Evolutionary conservation across 805 yeast species (phyloP).

Genomic region (Teunomyces panamensis): DNA sequence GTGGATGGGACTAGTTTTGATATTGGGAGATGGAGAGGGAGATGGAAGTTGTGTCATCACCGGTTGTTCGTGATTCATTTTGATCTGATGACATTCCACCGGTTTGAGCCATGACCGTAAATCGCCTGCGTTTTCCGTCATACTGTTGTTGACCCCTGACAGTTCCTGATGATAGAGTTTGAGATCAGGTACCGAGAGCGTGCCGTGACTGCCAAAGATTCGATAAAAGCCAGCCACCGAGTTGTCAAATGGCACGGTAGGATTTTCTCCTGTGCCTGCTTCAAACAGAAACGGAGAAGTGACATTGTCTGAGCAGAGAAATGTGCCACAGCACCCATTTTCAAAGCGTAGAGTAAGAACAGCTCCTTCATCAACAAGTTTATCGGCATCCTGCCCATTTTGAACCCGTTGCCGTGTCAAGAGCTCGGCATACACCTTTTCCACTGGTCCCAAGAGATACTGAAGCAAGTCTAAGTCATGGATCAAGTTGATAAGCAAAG

Average conservation of each 20-base stretch:
- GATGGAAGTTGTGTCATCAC: slow-evolving; percentile 16
- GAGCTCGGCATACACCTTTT: slow-evolving; percentile 35
- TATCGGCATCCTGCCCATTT: slow-evolving; percentile 6
- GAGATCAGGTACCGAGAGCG: slow-evolving; percentile 37
- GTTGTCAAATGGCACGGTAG: slow-evolving; percentile 29
- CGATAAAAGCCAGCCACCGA: slow-evolving; percentile 32
- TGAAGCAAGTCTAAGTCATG: slow-evolving; percentile 40
- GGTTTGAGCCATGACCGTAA: slow-evolving; percentile 29
- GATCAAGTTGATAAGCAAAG: slow-evolving; percentile 34
- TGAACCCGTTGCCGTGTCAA: slow-evolving; percentile 25
- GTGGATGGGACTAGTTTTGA: slow-evolving; percentile 20
- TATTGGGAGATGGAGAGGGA: slow-evolving; percentile 31
- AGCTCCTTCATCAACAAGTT: slow-evolving; percentile 40
- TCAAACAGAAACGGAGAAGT: slow-evolving; percentile 39
- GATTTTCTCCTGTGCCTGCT: slow-evolving; percentile 40
- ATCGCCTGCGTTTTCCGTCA: slow-evolving; percentile 11
- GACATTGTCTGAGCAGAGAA: slow-evolving; percentile 37
- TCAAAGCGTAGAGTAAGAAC: slow-evolving; percentile 29
- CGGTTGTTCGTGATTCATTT: slow-evolving; percentile 12
- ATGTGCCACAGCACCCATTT: slow-evolving; percentile 34
- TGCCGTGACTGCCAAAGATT: slow-evolving; percentile 38
- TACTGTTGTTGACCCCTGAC: slow-evolving; percentile 8
- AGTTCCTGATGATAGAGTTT: slow-evolving; percentile 27
- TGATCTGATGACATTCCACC: slow-evolving; percentile 19
- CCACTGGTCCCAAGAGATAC: slow-evolving; percentile 37